Percentiles rank a stretch among this genome's conserved stretches.
These are phyloP conservation scores for Aspergillus ostianus DNA, from an alignment of 495 filamentous ascomycete species.

Conservation along the genomic window DNA sequence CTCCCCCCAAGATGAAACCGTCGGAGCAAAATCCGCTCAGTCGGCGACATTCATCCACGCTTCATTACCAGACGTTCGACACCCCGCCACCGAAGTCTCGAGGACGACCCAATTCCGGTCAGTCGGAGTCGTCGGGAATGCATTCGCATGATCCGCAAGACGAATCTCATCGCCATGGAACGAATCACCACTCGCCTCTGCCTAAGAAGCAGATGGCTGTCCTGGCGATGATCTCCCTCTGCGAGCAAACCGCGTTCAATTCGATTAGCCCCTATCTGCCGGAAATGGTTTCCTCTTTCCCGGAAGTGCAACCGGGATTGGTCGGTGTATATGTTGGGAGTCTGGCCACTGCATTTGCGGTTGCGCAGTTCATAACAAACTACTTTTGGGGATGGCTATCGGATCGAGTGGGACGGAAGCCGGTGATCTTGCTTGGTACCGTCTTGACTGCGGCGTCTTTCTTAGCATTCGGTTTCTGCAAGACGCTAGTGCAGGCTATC, in stretches of 20 bases:
- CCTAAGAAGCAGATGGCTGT: slow-evolving; percentile 81
- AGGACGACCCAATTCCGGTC: slow-evolving; percentile 55
- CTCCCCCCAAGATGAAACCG: slow-evolving; percentile 24
- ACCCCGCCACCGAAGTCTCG: slow-evolving; percentile 82
- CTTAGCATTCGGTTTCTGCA: slow-evolving; percentile 82
- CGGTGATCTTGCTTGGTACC: slow-evolving; percentile 85
- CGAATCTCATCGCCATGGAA: slow-evolving; percentile 34
- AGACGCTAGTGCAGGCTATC: slow-evolving; percentile 76
- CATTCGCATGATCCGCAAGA: slow-evolving; percentile 28
- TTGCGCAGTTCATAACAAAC: slow-evolving; percentile 89
- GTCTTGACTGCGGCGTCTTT: slow-evolving; percentile 78
- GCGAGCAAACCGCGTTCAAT: slow-evolving; percentile 95
- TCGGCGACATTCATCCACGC: slow-evolving; percentile 60
- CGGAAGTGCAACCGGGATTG: slow-evolving; percentile 65
- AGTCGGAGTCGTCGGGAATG: slow-evolving; percentile 42
- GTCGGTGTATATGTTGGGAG: slow-evolving; percentile 88
- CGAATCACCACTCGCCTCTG: slow-evolving; percentile 58
- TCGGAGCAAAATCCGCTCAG: slow-evolving; percentile 45
- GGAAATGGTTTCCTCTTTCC: slow-evolving; percentile 83
- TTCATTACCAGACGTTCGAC: slow-evolving; percentile 93
- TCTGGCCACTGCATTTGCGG: slow-evolving; percentile 84
- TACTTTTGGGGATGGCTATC: slow-evolving; percentile 93
- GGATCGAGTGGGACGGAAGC: slow-evolving; percentile 88
- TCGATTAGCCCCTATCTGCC: slow-evolving; percentile 96
- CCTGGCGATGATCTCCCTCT: slow-evolving; percentile 82